Percentiles rank a stretch among this genome's conserved stretches.
phyloP scores from a whole-genome alignment of 2,329 filamentous ascomycete species.

The Hypoxylon sp. region DNA sequence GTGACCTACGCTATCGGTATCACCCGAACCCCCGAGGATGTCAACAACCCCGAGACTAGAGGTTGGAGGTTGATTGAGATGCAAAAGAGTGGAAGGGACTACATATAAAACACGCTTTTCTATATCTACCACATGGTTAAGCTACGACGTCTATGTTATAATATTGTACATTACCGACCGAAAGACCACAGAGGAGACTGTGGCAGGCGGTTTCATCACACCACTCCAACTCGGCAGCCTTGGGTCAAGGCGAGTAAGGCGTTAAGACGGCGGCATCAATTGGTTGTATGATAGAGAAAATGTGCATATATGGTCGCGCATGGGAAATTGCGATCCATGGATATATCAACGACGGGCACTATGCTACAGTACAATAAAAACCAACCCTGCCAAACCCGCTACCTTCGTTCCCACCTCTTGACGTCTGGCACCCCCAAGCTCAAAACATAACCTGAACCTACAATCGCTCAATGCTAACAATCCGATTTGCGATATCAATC shows the following conservation, averaged over 20 bases:
- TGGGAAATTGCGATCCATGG: conserved; percentile 26
- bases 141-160: conserved; percentile 49
- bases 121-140: conserved; percentile 24
- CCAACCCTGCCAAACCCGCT: neutral
- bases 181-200: conserved; percentile 41
- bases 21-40: conserved; percentile 92
- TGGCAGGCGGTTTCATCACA: conserved; percentile 48
- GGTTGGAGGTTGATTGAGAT: conserved; percentile 98
- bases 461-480: neutral
- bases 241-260: conserved; percentile 46
- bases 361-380: conserved; percentile 31
- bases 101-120: conserved; percentile 62
- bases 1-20: conserved; percentile 99
- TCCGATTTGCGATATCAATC: neutral
- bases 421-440: neutral
- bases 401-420: neutral
- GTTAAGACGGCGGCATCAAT: conserved; percentile 40
- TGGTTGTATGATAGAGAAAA: conserved; percentile 53
- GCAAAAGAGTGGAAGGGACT: conserved; percentile 98
- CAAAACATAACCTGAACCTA: neutral
- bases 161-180: conserved; percentile 52
- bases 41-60: conserved; percentile 95
- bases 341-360: conserved; percentile 23
- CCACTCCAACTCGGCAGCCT: conserved; percentile 51
- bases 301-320: conserved; percentile 45